Conservation (phyloP, 148 eudicot species). For the Tetragonia tetragonoides region DNA sequence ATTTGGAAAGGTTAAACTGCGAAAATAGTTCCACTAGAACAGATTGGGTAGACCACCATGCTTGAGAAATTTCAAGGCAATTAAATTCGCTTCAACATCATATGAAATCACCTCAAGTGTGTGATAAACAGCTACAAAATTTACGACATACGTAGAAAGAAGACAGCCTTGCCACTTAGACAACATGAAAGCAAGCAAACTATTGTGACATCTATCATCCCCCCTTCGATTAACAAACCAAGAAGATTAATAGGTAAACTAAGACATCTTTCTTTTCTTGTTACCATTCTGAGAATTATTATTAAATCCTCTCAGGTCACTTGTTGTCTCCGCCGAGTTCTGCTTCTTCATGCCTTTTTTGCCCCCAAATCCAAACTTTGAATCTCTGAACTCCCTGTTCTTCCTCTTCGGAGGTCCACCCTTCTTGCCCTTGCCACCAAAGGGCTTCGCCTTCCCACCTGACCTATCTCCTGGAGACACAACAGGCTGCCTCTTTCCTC, state of each 20-base stretch:
- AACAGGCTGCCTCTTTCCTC: slow-evolving; percentile 51
- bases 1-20: too few species aligned
- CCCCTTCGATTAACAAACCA: background rate
- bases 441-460: slow-evolving; percentile 62
- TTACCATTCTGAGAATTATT: slow-evolving; percentile 31
- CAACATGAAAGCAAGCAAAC: background rate
- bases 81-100: background rate
- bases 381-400: slow-evolving; percentile 51
- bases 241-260: slow-evolving; percentile 12
- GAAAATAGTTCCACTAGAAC: too few species aligned
- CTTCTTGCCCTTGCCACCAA: slow-evolving; percentile 44
- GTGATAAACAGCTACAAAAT: slow-evolving; percentile 3
- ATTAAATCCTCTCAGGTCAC: slow-evolving; percentile 54
- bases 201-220: background rate
- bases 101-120: background rate
- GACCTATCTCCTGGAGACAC: slow-evolving; percentile 79
- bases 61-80: too few species aligned
- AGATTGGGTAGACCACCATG: too few species aligned
- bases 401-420: slow-evolving; percentile 56
- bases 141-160: background rate
- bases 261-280: slow-evolving; percentile 53
- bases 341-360: slow-evolving; percentile 84
- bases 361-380: slow-evolving; percentile 85
- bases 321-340: slow-evolving; percentile 75
- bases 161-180: background rate